Percentiles rank a stretch among this genome's conserved stretches.
Conservation (phyloP, 2,329 filamentous ascomycete species). For the Colletotrichum gloeosporioides region DNA sequence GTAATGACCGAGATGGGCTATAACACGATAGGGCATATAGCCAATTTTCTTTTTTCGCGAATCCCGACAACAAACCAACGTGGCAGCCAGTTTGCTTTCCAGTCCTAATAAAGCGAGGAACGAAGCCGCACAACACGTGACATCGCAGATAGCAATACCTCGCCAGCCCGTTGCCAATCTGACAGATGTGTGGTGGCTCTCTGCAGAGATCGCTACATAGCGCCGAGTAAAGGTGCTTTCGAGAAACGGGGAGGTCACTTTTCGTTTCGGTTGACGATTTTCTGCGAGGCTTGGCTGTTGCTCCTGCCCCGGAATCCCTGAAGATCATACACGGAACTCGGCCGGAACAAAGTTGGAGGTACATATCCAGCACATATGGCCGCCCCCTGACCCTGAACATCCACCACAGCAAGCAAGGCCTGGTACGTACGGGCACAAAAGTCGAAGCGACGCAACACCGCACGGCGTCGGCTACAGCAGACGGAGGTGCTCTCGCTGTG, state of each 20-base stretch:
- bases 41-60: neutral
- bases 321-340: slow-evolving; percentile 18
- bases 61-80: neutral
- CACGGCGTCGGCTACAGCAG: neutral
- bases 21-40: neutral
- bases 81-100: neutral
- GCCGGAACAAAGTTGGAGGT: neutral
- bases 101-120: neutral
- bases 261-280: neutral
- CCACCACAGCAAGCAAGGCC: neutral
- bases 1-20: neutral
- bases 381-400: slow-evolving; percentile 6
- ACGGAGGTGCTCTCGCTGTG: neutral
- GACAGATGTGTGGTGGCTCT: neutral
- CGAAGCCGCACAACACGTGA: neutral
- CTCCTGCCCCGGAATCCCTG: slow-evolving; percentile 6
- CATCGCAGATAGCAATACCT: neutral
- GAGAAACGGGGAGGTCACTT: neutral
- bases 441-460: neutral
- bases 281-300: neutral
- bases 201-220: neutral
- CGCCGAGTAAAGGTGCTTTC: neutral
- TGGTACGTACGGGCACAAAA: neutral
- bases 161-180: neutral
- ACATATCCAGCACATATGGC: neutral